phyloP scores from a whole-genome alignment of 306 rosid species.

The Morella rubra region DNA sequence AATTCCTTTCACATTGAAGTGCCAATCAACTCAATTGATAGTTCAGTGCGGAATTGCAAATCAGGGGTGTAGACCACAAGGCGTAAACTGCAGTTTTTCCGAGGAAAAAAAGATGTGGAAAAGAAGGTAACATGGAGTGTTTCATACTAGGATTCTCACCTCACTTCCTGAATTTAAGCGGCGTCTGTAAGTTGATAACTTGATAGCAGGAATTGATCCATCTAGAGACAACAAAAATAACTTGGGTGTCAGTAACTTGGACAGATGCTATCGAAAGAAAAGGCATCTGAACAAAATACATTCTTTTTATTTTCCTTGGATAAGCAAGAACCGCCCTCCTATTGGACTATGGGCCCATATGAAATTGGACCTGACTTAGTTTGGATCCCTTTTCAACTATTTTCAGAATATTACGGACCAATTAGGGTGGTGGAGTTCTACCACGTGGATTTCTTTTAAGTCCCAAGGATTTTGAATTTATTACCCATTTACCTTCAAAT shows the following conservation, averaged over 20 bases:
- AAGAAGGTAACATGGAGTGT: constrained; percentile 5
- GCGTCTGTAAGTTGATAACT: constrained; percentile 66
- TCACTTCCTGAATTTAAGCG: constrained; percentile 62
- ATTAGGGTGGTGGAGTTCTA: too few relatives aligned
- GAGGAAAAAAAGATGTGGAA: neutral
- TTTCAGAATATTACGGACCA: too few relatives aligned
- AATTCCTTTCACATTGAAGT: too few relatives aligned
- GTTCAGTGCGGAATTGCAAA: too few relatives aligned
- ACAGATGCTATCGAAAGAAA: constrained; percentile 20
- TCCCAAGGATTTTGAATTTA: too few relatives aligned
- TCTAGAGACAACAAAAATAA: constrained; percentile 44
- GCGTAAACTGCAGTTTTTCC: too few relatives aligned
- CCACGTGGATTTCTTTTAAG: too few relatives aligned
- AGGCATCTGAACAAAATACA: constrained; percentile 17
- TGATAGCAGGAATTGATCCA: constrained; percentile 87
- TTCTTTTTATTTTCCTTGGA: neutral
- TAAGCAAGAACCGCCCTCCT: neutral
- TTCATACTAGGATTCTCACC: constrained; percentile 41
- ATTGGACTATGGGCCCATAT: neutral
- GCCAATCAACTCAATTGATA: too few relatives aligned
- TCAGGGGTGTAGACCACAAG: too few relatives aligned
- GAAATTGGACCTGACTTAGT: too few relatives aligned
- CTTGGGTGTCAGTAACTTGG: constrained; percentile 8
- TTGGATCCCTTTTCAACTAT: too few relatives aligned
- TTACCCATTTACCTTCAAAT: too few relatives aligned